Evolutionary conservation across 2,329 filamentous ascomycete genomes (phyloP).

Genomic region (Drechslerella coelobrocha): DNA sequence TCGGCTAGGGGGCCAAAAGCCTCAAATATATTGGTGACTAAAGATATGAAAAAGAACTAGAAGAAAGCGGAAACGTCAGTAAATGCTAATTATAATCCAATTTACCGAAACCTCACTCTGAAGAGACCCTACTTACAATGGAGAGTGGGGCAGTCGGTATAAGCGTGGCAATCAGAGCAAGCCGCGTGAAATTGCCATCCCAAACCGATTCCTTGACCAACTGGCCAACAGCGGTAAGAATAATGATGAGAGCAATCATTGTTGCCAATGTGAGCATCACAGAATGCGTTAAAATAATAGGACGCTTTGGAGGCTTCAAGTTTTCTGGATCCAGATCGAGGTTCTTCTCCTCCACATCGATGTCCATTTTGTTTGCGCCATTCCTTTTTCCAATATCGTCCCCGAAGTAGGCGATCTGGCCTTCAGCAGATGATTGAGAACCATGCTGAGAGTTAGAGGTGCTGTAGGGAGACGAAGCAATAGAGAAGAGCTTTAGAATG

Average conservation of each 20-base stretch:
- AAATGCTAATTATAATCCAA: no score
- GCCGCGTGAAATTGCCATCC: constrained; percentile 1
- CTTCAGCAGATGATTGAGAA: neutral
- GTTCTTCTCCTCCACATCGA: constrained; percentile 10
- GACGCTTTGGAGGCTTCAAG: constrained; percentile 6
- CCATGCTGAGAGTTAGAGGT: neutral
- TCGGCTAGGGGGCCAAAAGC: constrained; percentile 62
- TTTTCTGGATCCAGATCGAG: constrained; percentile 12
- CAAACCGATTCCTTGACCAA: neutral
- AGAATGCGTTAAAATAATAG: constrained; percentile 7
- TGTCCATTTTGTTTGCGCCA: constrained; percentile 12
- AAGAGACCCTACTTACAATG: constrained; percentile 10
- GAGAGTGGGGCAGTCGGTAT: constrained; percentile 1
- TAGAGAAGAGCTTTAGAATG: neutral
- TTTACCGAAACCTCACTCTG: no score
- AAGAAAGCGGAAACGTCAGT: no score
- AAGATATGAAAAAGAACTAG: constrained; percentile 65
- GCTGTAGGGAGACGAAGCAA: neutral
- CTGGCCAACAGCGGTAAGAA: constrained; percentile 4
- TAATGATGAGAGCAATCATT: constrained; percentile 5
- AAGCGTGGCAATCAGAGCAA: constrained; percentile 3
- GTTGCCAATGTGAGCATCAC: constrained; percentile 3
- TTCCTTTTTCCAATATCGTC: constrained; percentile 3
- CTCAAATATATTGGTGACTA: constrained; percentile 63
- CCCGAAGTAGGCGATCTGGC: neutral